Evolutionary conservation across 768 basidiomycete genomes (phyloP), one percentile per base, ranked within the genome.

Genomic region (Neoboletus subvelutipes): DNA sequence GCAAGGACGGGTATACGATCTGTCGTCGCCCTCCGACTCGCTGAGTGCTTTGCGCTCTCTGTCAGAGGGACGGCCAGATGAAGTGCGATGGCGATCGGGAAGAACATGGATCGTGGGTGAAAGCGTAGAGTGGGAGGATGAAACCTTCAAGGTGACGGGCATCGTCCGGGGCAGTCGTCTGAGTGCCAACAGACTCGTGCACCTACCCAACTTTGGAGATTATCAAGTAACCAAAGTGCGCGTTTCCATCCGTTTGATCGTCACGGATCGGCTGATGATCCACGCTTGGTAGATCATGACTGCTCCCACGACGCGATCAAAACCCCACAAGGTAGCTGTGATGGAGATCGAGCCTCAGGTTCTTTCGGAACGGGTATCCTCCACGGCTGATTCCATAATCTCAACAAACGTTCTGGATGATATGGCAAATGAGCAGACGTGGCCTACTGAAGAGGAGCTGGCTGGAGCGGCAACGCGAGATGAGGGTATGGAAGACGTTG

Each of bases 361-460:
- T 3, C 71, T 96, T 17, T 87, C 86, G 0, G 85, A 88, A 64
- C 86, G 87, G 0, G 76, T 82, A 50, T 66, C 77, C 1, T 79
- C 83, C 0, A 78, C 83, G 1, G 90, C 88, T 1, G 95, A 98
- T 71, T 94, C 94, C 7, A 75, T 98, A 48, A 82, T 91, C 13
- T 94, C 93, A 1, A 87, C 82, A 49, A 94, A 96, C 69, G 85
- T 90, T 24, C 91, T 89, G 5, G 94, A 98, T 65, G 87, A 92
- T 55, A 80, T 97, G 73, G 84, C 81, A 36, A 97, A 96, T 68
- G 96, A 99, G 66, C 96, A 99, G 71, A 99, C 96, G 0, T 98
- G 96, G 95, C 96, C 96, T 1, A 96, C 94, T 0, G 94, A 98
- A 70, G 96, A 98, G 67, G 96, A 98, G 70, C 92, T 98, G 87